phyloP scores from a whole-genome alignment of 1,284 basidiomycete genomes.

The Gomphus bonarii region DNA sequence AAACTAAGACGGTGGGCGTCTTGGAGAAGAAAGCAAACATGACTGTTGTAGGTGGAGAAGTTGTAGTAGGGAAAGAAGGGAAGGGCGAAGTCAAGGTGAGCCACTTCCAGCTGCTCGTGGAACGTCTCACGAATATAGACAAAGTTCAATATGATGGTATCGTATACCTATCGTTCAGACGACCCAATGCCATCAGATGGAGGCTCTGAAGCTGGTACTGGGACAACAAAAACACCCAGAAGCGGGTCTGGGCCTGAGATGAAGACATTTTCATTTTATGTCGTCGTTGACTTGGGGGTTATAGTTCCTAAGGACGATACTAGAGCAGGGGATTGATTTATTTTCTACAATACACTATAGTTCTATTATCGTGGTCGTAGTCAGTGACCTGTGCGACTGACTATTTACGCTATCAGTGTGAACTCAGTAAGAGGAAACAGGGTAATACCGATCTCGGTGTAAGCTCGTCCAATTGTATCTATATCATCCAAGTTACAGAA shows the following conservation, averaged over 20 bases:
- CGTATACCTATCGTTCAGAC: constrained; percentile 87
- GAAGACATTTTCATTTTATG: constrained; percentile 83
- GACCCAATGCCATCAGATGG: constrained; percentile 57
- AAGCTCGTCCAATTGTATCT: too few species aligned
- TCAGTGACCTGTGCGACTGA: neutral
- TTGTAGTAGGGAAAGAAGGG: constrained; percentile 68
- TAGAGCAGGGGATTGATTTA: constrained; percentile 12
- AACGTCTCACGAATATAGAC: constrained; percentile 2
- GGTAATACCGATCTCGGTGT: too few species aligned
- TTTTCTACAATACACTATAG: neutral
- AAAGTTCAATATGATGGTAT: constrained; percentile 86
- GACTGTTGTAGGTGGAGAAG: constrained; percentile 76
- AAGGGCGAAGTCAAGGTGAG: constrained; percentile 64
- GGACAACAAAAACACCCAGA: constrained; percentile 34
- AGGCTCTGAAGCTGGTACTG: constrained; percentile 26
- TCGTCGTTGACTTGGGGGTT: constrained; percentile 65
- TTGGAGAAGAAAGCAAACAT: constrained; percentile 80
- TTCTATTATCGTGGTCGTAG: too few species aligned
- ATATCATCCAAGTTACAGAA: too few species aligned
- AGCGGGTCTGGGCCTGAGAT: constrained; percentile 47
- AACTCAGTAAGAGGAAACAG: too few species aligned
- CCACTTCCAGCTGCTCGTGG: constrained; percentile 11
- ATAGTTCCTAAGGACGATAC: constrained; percentile 51
- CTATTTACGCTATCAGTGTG: neutral
- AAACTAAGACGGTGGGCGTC: constrained; percentile 63